Evolutionary conservation across 2,329 filamentous ascomycete species (phyloP).

Genomic region (Penicillium sp.): DNA sequence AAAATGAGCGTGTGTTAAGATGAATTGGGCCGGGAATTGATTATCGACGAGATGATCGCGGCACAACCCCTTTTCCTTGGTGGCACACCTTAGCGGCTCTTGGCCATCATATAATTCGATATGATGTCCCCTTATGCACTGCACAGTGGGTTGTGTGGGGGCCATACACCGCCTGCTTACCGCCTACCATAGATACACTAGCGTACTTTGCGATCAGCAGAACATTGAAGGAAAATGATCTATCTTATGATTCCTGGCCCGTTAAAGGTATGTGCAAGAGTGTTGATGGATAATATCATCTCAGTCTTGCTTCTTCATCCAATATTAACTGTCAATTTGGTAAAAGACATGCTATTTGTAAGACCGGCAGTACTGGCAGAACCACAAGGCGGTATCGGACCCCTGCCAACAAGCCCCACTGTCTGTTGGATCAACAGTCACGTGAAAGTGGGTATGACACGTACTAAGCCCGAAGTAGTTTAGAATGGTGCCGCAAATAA

Average conservation of each 20-base stretch:
- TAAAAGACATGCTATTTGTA: not conserved
- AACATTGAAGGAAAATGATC: not conserved
- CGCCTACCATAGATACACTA: not conserved
- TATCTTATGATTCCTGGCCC: not conserved
- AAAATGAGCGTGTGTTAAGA: conserved; percentile 5
- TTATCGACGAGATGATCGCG: not conserved
- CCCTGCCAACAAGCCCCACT: not conserved
- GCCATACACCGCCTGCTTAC: not conserved
- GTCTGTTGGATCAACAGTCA: not conserved
- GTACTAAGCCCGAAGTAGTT: not conserved
- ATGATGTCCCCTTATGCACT: not conserved
- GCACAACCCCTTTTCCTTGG: conserved; percentile 3
- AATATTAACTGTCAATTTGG: not conserved
- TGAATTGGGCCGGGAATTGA: conserved; percentile 1
- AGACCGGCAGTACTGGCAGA: not conserved
- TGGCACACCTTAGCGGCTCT: not conserved
- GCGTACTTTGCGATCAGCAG: not conserved
- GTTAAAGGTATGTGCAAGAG: fast-evolving
- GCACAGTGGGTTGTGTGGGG: not conserved
- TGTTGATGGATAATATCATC: too few relatives aligned
- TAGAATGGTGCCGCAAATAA: not conserved
- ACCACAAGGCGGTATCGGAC: not conserved
- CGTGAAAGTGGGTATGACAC: not conserved
- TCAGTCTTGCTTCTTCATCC: too few relatives aligned
- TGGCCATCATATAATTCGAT: conserved; percentile 2